phyloP scores from a whole-genome alignment of 2,329 filamentous ascomycete genomes.

The Neurospora sp. region DNA sequence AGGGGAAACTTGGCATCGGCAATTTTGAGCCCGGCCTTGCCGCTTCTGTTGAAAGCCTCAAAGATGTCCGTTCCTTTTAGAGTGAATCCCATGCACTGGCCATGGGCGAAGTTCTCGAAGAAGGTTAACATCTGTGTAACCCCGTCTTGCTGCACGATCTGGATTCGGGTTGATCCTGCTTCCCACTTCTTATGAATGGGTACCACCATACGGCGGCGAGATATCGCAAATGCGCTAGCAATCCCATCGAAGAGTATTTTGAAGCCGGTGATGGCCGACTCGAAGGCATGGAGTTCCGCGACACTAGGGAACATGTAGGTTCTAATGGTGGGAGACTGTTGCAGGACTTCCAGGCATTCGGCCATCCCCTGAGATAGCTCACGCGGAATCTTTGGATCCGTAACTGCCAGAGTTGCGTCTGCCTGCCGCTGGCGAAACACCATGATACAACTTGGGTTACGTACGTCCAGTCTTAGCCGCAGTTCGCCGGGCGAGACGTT shows the following conservation, averaged over 20 bases:
- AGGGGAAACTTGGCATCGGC: constrained; percentile 87
- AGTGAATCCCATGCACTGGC: constrained; percentile 80
- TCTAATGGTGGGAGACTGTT: constrained; percentile 54
- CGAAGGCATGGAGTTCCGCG: constrained; percentile 66
- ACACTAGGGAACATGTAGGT: constrained; percentile 59
- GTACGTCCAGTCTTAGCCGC: constrained; percentile 54
- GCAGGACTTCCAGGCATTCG: constrained; percentile 52
- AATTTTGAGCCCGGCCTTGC: constrained; percentile 65
- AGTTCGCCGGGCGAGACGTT: constrained; percentile 72
- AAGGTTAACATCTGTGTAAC: constrained; percentile 73
- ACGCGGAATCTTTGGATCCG: constrained; percentile 53
- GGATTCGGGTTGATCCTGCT: constrained; percentile 67
- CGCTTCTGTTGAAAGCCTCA: constrained; percentile 54
- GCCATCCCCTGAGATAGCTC: constrained; percentile 54
- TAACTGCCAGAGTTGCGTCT: constrained; percentile 68
- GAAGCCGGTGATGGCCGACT: constrained; percentile 72
- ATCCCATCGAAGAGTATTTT: constrained; percentile 64
- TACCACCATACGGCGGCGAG: constrained; percentile 78
- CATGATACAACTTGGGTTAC: constrained; percentile 51
- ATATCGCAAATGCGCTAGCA: constrained; percentile 68
- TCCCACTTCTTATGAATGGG: constrained; percentile 95
- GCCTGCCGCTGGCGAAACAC: constrained; percentile 64
- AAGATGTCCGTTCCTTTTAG: constrained; percentile 78
- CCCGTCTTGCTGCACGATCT: constrained; percentile 68
- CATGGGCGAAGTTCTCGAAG: constrained; percentile 80